Base-by-base conservation (phyloP, 441 rosid genomes). In the Populus hybrid region DNA sequence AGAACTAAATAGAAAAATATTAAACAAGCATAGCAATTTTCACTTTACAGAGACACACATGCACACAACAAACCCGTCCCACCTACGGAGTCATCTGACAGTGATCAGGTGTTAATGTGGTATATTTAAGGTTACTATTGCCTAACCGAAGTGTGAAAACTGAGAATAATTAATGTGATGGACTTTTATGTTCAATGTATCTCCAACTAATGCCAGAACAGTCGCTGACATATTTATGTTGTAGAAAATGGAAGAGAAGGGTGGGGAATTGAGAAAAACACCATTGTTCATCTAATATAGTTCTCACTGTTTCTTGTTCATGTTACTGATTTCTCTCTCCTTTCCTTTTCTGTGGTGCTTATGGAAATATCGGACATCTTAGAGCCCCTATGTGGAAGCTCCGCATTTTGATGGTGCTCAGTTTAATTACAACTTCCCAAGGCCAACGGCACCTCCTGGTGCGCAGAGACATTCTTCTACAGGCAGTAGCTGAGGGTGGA, bases 371-470 rank as follows among this genome's bases (percentile, higher is more conserved):
- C 79, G 87, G 82, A 84, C 83, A 72, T 83, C 78, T 59, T 71
- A 93, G 93, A 91, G 92, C 85, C 30, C 30, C 30, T 28, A 28
- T 28, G 30, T 28, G 30, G 30, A 28, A 28, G 30, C 30, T 28
- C 30, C 30, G 30, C 30, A 28, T 28, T 28, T 28, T 28, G 30
- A 28, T 28, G 30, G 30, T 28, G 30, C 30, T 28, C 30, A 28
- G 30, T 28, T 28, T 28, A 28, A 28, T 2, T 2, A 28, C 30
- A 28, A 28, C 30, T 90, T 95, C 80, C 99, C 99, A n/a, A 80
- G 77, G 81, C 98, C 98, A 18, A 88, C 91, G 1, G 91, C 97
- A 6, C 99, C 99, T 30, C 95, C 96, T 4, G 97, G 98, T 36
- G 95, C 92, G 20, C 87, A 79, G 74, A 92, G 88, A 85, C 89